These are phyloP conservation scores for Phytophthora megakarya DNA, from an alignment of 352 stramenopile genomes.

Conservation along the genomic window DNA sequence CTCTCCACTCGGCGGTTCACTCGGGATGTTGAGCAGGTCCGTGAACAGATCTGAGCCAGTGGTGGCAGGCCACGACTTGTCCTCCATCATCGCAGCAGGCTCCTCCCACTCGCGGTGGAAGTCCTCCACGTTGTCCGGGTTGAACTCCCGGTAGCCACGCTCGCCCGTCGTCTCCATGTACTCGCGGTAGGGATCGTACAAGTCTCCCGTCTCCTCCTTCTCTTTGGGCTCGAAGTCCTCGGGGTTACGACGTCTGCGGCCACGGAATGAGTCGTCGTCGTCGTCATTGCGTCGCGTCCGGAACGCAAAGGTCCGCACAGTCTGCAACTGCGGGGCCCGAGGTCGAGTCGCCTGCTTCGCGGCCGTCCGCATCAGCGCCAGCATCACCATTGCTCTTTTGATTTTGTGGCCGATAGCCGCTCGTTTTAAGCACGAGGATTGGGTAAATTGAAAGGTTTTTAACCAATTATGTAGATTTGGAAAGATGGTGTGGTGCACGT, in stretches of 20 bases:
- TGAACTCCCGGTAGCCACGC: slow-evolving; percentile 81
- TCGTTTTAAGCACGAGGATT: slow-evolving; percentile 4
- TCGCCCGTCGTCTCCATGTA: slow-evolving; percentile 78
- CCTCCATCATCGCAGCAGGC: slow-evolving; percentile 83
- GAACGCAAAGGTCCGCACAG: slow-evolving; percentile 25
- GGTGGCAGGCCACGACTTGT: slow-evolving; percentile 88
- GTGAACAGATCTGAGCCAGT: slow-evolving; percentile 78
- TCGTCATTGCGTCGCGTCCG: slow-evolving; percentile 20
- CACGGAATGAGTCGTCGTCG: slow-evolving; percentile 36
- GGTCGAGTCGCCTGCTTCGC: slow-evolving; percentile 35
- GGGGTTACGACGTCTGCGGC: slow-evolving; percentile 25
- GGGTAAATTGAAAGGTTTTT: background rate
- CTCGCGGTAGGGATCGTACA: slow-evolving; percentile 85
- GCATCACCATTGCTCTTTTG: slow-evolving; percentile 39
- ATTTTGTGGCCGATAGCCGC: slow-evolving; percentile 30
- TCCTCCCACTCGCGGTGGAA: slow-evolving; percentile 73
- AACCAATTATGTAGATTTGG: background rate
- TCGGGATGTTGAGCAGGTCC: slow-evolving; percentile 83
- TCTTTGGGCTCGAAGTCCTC: slow-evolving; percentile 26
- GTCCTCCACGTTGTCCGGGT: slow-evolving; percentile 65
- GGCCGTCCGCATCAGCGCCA: slow-evolving; percentile 51
- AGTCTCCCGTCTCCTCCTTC: slow-evolving; percentile 34
- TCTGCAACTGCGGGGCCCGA: slow-evolving; percentile 20
- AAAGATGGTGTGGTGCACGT: slow-evolving; percentile 7
- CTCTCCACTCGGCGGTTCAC: slow-evolving; percentile 52